Base-by-base conservation (phyloP, 345 rosid species). In the Excoecaria agallocha region DNA sequence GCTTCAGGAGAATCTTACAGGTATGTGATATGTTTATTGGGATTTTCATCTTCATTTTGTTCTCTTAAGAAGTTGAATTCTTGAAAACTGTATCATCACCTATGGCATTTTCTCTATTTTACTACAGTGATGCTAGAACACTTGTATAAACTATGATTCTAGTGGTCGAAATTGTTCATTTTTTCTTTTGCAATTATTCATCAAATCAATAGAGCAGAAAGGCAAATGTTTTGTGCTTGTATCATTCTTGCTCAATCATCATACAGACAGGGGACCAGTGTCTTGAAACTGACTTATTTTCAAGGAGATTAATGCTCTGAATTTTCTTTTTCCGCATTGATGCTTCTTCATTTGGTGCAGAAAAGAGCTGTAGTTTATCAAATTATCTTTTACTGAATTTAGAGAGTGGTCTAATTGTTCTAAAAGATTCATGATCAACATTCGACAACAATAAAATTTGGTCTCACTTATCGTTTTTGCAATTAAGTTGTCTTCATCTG, bases 1-100 rank as follows among this genome's bases (percentile, higher is more conserved):
- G 99, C 98, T 95, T 65, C 86, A 89, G 81, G 97, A 91, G 76
- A 95, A 93, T 88, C 97, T 95, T 71, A 86, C 98, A 75, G 99
- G 99, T 95, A 86, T 20, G 64, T 48, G 24, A 12, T 52, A 49
- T 39, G 66, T 55, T 72, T 71, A 19, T 37, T 49, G 3, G 41
- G 20, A 30, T 46, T 3, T 68, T 17, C 6, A 17, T 67, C 55
- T 38, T 22, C 30, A 24, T 74, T 66, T 73, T 11, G 7, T 10
- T 67, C 57, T 17, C 19, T 57, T 45, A 16, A 43, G 22, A 24
- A 43, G 22, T 19, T 41, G 50, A 1, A 3, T 30, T 60, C 0
- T 30, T 13, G 68, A 13, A 3, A 15, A 8, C n/a, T 64, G 30
- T 5, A 30, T n/a, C 10, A 3, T 19, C 17, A 19, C 10, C 70